Conservation (phyloP, 306 rosid species). For the Luffa acutangula region DNA sequence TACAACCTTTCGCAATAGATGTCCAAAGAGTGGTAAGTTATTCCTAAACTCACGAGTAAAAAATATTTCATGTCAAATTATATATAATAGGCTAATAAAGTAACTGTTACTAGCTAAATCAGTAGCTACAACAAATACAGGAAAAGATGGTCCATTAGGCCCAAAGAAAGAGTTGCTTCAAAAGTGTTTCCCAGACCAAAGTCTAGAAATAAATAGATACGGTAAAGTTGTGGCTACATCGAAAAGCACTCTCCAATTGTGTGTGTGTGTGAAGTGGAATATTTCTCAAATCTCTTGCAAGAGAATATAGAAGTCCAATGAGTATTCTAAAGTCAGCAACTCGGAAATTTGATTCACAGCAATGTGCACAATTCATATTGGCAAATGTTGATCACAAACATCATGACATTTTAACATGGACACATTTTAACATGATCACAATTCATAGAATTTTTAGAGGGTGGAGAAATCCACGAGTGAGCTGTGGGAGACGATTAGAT, state of each 20-base stretch:
- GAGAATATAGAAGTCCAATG: background rate
- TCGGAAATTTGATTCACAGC: background rate
- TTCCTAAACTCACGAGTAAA: background rate
- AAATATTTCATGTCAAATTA: background rate
- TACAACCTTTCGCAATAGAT: background rate
- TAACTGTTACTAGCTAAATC: background rate
- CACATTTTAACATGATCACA: no score
- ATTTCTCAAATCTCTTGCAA: background rate
- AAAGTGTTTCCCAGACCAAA: background rate
- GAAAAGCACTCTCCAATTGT: background rate
- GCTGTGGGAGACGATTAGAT: no score
- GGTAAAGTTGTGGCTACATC: background rate
- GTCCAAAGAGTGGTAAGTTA: background rate
- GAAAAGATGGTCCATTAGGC: background rate
- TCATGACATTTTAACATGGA: background rate
- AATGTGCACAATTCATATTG: background rate
- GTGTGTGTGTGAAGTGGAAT: background rate
- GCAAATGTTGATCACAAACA: background rate
- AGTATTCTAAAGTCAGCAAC: background rate
- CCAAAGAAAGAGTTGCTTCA: background rate
- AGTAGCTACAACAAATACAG: background rate
- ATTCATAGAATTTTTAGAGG: no score
- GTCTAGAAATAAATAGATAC: background rate
- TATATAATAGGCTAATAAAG: background rate
- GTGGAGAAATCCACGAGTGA: no score